Base-by-base conservation (phyloP, 129 eudicot genomes). In the Flaveria brownii region DNA sequence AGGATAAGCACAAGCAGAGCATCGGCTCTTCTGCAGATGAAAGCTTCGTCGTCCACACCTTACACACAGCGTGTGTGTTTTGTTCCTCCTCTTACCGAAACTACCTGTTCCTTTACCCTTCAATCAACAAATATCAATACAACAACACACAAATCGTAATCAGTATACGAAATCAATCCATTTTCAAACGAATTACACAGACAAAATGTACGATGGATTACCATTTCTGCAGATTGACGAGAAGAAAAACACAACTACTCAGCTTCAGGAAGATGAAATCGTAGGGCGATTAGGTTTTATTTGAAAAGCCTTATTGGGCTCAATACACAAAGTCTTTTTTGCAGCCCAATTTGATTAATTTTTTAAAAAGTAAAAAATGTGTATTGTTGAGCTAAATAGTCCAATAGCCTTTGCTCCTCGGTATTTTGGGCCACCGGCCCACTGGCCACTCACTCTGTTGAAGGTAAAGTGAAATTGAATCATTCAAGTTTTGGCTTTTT, bases 51-150 rank as follows among this genome's bases (percentile, higher is more conserved):
- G 85, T 16, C 96, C 96, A 30, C 96, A 90, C 63, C 96, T 68
- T 55, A 90, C 96, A 76, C 96, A 90, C 62, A 90, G 79, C 2
- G 92, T 87, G 89, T 90, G 96, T 15, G 96, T 90, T 84, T 90
- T 90, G 90, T 90, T 90, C 84, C 92, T 86, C 74, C 95, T 86
- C 83, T 89, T 89, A 64, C 95, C 95, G 41, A 89, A 89, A 51
- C 95, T 89, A 2, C 95, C 91, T 62, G 95, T 89, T 82, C 95
- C 95, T 76, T 89, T 89, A 2, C 95, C 95, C 95, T 89, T 14
- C 8, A 9, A 13, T 25, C 23, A 76, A 54, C 9, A 62, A 51
- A 1, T 47, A 45, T 70, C 14, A 16, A n/a, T 12, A 12, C 54
- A 49, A 3, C 54, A 14, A 13, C 10, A 16, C 22, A 50, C 7